Evolutionary conservation across 257 asterid species (phyloP).

Genomic region (Coffea eugenioides): DNA sequence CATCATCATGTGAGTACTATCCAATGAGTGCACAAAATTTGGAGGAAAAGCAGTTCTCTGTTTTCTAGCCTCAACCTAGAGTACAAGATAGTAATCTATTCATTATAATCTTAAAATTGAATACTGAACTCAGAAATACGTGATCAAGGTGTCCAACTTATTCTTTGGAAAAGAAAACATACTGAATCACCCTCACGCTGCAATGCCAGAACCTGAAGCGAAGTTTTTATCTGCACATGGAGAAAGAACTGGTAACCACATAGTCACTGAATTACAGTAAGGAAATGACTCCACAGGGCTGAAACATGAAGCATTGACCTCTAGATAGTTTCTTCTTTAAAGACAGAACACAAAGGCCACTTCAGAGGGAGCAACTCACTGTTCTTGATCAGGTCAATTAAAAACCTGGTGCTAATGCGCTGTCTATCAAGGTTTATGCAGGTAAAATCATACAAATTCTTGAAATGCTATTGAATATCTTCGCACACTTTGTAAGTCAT

Average conservation of each 20-base stretch:
- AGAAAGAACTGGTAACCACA: background rate
- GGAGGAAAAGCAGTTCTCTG: conserved; percentile 98
- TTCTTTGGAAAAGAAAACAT: conserved; percentile 26
- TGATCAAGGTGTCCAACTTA: background rate
- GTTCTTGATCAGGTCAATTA: background rate
- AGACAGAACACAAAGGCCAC: background rate
- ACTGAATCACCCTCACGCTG: conserved; percentile 75
- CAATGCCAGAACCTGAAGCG: conserved; percentile 88
- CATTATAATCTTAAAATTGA: conserved; percentile 6
- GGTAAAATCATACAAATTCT: background rate
- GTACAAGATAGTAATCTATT: conserved; percentile 9
- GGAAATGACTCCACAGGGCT: background rate
- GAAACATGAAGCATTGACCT: background rate
- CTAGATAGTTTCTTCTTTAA: background rate
- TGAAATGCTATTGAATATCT: background rate
- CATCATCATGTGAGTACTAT: conserved; percentile 99
- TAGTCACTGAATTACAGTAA: background rate
- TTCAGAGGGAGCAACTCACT: background rate
- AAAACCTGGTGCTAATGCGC: background rate
- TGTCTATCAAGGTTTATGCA: background rate
- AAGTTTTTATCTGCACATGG: conserved; percentile 75
- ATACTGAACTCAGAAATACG: background rate
- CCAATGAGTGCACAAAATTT: conserved; percentile 90
- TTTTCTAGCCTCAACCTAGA: conserved; percentile 76
- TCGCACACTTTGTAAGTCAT: background rate